phyloP scores from a whole-genome alignment of 2,329 filamentous ascomycete species.

The Trichophyton mentagrophytes region DNA sequence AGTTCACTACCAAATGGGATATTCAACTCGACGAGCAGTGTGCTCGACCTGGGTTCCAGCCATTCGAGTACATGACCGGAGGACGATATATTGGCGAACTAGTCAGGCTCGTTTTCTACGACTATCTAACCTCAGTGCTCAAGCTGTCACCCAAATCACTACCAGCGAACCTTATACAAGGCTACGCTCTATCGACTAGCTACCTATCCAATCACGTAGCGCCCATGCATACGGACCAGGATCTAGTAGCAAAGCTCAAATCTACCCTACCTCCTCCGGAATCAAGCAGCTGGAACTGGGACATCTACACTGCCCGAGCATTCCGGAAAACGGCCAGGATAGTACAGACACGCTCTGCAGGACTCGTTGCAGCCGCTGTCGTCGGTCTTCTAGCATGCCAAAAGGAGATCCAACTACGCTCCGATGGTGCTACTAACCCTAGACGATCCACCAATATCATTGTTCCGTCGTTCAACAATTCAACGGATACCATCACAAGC shows the following conservation, averaged over 20 bases:
- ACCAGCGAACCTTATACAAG: slow-evolving; percentile 43
- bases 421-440: slow-evolving; percentile 28
- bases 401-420: slow-evolving; percentile 46
- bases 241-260: slow-evolving; percentile 35
- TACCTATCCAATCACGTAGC: slow-evolving; percentile 61
- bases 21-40: slow-evolving; percentile 51
- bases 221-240: slow-evolving; percentile 35
- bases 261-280: slow-evolving; percentile 43
- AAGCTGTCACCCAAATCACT: slow-evolving; percentile 32
- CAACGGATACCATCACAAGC: slow-evolving; percentile 17
- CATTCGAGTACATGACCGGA: slow-evolving; percentile 73
- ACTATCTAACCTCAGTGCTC: slow-evolving; percentile 44
- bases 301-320: slow-evolving; percentile 43
- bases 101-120: slow-evolving; percentile 55
- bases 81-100: slow-evolving; percentile 68
- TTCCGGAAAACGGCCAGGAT: slow-evolving; percentile 56
- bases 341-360: slow-evolving; percentile 60
- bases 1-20: slow-evolving; percentile 60
- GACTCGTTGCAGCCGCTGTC: slow-evolving; percentile 59
- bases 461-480: slow-evolving; percentile 12
- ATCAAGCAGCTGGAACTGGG: slow-evolving; percentile 48
- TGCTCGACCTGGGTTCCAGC: slow-evolving; percentile 63
- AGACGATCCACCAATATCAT: slow-evolving; percentile 14
- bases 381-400: slow-evolving; percentile 57
- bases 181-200: slow-evolving; percentile 55